A percentile compares a stretch with the other conserved stretches of the same genome.
These are phyloP conservation scores for Fusarium dimerum DNA, from an alignment of 2,329 filamentous ascomycete species.

Conservation along the genomic window DNA sequence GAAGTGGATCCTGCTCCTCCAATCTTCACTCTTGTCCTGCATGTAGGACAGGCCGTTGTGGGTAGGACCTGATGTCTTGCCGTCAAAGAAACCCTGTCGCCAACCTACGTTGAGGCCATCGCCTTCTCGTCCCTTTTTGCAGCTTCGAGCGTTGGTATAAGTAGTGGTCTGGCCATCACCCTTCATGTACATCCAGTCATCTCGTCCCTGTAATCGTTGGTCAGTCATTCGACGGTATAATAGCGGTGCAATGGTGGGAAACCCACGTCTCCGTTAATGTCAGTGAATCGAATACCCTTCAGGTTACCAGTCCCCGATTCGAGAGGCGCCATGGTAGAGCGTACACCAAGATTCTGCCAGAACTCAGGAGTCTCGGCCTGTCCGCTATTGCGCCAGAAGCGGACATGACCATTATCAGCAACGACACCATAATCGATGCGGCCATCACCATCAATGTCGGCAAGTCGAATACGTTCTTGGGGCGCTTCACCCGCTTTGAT, in stretches of 20 bases:
- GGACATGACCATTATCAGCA: neutral
- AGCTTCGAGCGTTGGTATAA: constrained; percentile 27
- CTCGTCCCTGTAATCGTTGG: constrained; percentile 9
- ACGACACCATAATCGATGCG: constrained; percentile 2
- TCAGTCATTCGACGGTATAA: too few relatives aligned
- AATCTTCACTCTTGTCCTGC: neutral
- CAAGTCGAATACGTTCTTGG: constrained; percentile 5
- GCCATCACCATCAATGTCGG: constrained; percentile 8
- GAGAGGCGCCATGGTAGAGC: constrained; percentile 14
- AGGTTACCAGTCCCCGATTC: constrained; percentile 16
- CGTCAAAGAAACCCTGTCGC: constrained; percentile 16
- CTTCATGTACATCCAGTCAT: constrained; percentile 27
- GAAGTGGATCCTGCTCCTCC: constrained; percentile 7
- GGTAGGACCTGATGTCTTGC: constrained; percentile 11
- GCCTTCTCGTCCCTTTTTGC: constrained; percentile 7
- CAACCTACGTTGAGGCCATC: constrained; percentile 26
- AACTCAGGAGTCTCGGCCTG: too few relatives aligned
- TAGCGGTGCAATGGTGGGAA: too few relatives aligned
- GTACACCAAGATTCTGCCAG: constrained; percentile 35
- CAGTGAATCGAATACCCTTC: constrained; percentile 22
- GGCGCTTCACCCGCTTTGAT: neutral
- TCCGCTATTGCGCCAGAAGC: neutral
- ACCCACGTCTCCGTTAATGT: constrained; percentile 15
- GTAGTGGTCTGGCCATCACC: constrained; percentile 18
- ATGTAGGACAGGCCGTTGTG: constrained; percentile 7